These are phyloP conservation scores for Acacia confusa DNA, from an alignment of 306 rosid species.

Conservation along the genomic window DNA sequence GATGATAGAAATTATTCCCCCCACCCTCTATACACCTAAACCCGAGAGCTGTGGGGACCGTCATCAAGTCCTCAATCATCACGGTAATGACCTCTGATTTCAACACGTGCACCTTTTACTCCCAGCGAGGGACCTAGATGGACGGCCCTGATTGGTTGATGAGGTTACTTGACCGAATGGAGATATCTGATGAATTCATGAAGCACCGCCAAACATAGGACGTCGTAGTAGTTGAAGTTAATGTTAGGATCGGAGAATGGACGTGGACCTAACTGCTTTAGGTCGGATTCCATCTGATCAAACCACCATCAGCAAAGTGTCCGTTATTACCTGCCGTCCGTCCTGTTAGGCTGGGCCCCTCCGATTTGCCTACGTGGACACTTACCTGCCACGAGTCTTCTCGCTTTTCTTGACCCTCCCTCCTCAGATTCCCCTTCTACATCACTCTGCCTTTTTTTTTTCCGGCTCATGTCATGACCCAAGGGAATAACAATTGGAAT, in stretches of 20 bases:
- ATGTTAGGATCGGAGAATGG: neutral
- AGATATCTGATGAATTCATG: neutral
- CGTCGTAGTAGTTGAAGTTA: neutral
- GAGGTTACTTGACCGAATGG: neutral
- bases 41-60: neutral
- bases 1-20: neutral
- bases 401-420: no score
- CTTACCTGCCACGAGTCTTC: neutral
- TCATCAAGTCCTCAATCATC: neutral
- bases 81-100: neutral
- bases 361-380: neutral
- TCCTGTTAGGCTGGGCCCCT: neutral
- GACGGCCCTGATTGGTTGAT: neutral
- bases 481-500: neutral
- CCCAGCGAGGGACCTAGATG: neutral
- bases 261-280: neutral
- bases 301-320: neutral
- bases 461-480: neutral
- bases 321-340: neutral
- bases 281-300: conserved; percentile 5
- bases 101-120: neutral
- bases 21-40: neutral
- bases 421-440: neutral
- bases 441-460: no score
- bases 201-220: neutral